These are phyloP conservation scores for Ogataea neopini DNA, from an alignment of 805 yeast genomes.

Conservation along the genomic window DNA sequence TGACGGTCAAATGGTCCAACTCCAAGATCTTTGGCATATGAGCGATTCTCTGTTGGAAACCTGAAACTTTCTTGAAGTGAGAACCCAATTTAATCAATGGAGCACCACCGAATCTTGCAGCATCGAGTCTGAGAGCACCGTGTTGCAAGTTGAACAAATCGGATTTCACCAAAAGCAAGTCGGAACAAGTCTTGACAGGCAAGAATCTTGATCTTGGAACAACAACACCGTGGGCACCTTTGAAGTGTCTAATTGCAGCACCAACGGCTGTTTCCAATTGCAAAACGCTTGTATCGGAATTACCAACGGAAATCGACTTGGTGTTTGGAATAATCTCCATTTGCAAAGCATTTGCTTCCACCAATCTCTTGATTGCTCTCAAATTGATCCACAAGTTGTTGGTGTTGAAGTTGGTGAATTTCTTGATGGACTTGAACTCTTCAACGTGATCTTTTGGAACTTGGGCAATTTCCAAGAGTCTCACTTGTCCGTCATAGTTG, in stretches of 20 bases:
- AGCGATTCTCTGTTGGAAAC: constrained; percentile 85
- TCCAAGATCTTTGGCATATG: constrained; percentile 96
- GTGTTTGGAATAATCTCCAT: constrained; percentile 95
- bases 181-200: constrained; percentile 98
- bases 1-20: constrained; percentile 94
- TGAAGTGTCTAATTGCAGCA: constrained; percentile 96
- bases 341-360: constrained; percentile 77
- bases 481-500: constrained; percentile 91
- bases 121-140: constrained; percentile 84
- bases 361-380: constrained; percentile 89
- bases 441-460: constrained; percentile 98
- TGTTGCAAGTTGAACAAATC: constrained; percentile 89
- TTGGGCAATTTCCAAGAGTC: constrained; percentile 95
- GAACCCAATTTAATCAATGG: constrained; percentile 96
- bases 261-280: constrained; percentile 99
- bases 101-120: constrained; percentile 84
- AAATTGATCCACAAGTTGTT: constrained; percentile 97
- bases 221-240: constrained; percentile 95
- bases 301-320: constrained; percentile 79
- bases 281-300: constrained; percentile 76
- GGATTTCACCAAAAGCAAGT: constrained; percentile 89
- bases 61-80: constrained; percentile 92
- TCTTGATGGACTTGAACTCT: constrained; percentile 96
- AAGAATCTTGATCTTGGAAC: constrained; percentile 97
- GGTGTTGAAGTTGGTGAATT: constrained; percentile 97